A percentile compares a stretch with the other conserved stretches of the same genome.
These are phyloP conservation scores for Physcomitrellopsis africana DNA, from an alignment of 225 moss, liverwort and hornwort genomes.

Conservation along the genomic window DNA sequence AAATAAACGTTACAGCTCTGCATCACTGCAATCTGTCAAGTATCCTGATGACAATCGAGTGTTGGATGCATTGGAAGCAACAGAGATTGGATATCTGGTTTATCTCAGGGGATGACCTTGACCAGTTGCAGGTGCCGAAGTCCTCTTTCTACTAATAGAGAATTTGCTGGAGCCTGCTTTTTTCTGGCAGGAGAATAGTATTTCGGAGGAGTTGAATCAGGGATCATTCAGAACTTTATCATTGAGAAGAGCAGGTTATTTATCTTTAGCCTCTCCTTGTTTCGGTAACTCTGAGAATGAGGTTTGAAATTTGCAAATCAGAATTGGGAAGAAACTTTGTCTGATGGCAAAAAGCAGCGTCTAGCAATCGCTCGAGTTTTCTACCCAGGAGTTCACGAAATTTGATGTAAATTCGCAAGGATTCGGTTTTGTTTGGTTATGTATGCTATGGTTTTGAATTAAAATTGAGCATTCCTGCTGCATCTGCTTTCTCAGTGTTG, in stretches of 20 bases:
- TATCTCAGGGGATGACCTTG: conserved; percentile 59
- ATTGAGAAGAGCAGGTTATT: neutral
- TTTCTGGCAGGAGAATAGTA: conserved; percentile 1
- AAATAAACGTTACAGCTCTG: conserved; percentile 58
- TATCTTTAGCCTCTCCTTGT: neutral
- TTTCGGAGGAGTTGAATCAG: neutral
- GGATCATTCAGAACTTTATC: neutral
- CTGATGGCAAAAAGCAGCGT: conserved; percentile 63
- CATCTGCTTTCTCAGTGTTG: neutral
- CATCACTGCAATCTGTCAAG: conserved; percentile 42
- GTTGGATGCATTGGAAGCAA: conserved; percentile 52
- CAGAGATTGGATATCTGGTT: conserved; percentile 63
- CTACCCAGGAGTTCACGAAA: conserved; percentile 41
- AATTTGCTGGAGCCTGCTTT: neutral
- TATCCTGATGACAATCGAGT: conserved; percentile 60
- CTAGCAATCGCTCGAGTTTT: conserved; percentile 59
- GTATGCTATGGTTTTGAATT: neutral
- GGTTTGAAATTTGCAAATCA: conserved; percentile 24
- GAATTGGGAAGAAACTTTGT: conserved; percentile 71
- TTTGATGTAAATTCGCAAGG: neutral
- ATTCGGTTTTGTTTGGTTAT: neutral
- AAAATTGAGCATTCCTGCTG: neutral
- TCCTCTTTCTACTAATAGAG: neutral
- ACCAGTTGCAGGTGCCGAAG: conserved; percentile 54
- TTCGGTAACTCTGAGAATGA: conserved; percentile 7